These are phyloP conservation scores for Silene uniflora DNA, from an alignment of 148 eudicot species.

Conservation along the genomic window DNA sequence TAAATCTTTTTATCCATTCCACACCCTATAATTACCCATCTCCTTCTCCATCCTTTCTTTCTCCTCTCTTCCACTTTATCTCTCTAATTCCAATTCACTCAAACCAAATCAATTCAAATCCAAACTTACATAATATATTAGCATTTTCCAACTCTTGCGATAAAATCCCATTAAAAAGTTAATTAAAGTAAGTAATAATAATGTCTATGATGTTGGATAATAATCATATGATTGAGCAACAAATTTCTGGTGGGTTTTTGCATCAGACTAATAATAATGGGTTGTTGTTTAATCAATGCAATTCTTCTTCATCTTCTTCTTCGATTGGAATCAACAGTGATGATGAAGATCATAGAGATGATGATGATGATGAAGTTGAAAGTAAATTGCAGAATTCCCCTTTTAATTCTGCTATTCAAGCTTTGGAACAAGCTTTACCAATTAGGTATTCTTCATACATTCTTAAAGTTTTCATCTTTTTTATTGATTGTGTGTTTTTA, in stretches of 20 bases:
- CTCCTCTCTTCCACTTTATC: slow-evolving; percentile 8
- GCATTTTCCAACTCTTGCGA: background rate
- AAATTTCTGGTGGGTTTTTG: slow-evolving; percentile 25
- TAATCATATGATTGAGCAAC: slow-evolving; percentile 15
- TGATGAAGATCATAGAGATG: slow-evolving; percentile 20
- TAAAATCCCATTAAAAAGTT: background rate
- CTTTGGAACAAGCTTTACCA: slow-evolving; percentile 62
- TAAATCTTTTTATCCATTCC: background rate
- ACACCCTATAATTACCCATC: slow-evolving; percentile 16
- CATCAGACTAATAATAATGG: slow-evolving; percentile 23
- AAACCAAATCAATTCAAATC: background rate
- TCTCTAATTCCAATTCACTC: background rate
- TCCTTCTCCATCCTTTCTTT: background rate
- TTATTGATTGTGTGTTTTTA: background rate
- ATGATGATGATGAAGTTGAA: slow-evolving; percentile 38
- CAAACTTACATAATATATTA: background rate
- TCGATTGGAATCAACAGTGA: slow-evolving; percentile 80
- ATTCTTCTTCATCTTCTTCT: slow-evolving; percentile 51
- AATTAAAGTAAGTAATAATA: background rate
- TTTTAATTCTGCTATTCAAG: slow-evolving; percentile 50
- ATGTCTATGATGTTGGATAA: slow-evolving; percentile 32
- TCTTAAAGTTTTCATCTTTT: background rate
- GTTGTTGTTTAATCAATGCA: slow-evolving; percentile 20
- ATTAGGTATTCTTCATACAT: slow-evolving; percentile 37
- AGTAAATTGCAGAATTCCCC: slow-evolving; percentile 39